Evolutionary conservation across 257 asterid species (phyloP), one percentile per base, ranked within the genome.

Genomic region (Gardenia jasminoides): DNA sequence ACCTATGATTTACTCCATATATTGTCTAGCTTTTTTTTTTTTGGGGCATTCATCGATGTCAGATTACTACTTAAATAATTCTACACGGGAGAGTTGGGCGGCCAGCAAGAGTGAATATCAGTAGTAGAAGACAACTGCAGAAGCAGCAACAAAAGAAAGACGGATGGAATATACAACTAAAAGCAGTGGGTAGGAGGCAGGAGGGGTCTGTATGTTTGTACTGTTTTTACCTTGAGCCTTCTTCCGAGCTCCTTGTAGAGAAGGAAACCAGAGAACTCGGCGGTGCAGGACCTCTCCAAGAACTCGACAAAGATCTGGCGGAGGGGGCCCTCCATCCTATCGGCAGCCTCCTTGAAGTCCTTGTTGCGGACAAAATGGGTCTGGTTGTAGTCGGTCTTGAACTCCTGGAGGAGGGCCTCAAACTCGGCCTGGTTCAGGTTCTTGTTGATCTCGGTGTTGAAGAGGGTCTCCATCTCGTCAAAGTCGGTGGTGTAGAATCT

Each of bases 341-440:
- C 97, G 69, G 98, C 98, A 78, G 97, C 97, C 67, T 94, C 97
- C 85, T 91, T 94, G 75, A 93, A 93, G 77, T 90, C 98, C 85
- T 90, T 92, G 88, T 88, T 93, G 90, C 98, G 87, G 61, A 95
- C 98, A 69, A 93, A 95, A 22, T 93, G 97, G 36, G 97, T 92
- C 97, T 93, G 98, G 46, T 92, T 93, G 85, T 93, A 95, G 81
- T 95, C 99, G 24, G 98, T 95, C 93, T 95, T 95, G 94, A 95
- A 93, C 76, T 93, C 99, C 93, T 95, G 98, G 80, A 91, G 77
- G 78, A 93, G 79, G 0, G 98, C 98, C 52, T 89, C 96, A 76
- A 95, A 95, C 84, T 95, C 99, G 13, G 82, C 88, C 85, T 93
- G 86, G 86, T 93, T 93, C 82, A 93, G 74, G 69, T 95, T 95